Evolutionary conservation across 805 yeast genomes (phyloP).

Genomic region (Saccharomyces cerevisiae): DNA sequence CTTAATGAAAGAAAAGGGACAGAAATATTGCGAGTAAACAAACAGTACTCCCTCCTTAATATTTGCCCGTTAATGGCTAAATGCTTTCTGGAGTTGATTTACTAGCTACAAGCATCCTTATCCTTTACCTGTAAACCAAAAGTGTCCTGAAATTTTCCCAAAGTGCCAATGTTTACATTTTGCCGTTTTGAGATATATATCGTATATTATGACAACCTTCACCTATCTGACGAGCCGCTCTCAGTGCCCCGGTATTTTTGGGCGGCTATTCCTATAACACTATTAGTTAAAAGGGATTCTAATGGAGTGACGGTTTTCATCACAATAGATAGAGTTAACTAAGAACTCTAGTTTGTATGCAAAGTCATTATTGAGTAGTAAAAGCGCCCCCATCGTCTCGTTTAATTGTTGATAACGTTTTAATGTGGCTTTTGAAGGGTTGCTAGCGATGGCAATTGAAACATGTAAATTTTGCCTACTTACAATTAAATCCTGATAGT

Average conservation of each 20-base stretch:
- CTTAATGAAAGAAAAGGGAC: background rate
- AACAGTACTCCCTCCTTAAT: background rate
- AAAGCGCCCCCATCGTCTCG: background rate
- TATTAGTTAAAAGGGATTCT: background rate
- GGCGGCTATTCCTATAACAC: background rate
- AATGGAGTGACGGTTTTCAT: background rate
- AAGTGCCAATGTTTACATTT: background rate
- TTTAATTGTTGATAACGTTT: background rate
- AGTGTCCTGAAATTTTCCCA: background rate
- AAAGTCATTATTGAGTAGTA: background rate
- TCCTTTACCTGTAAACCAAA: background rate
- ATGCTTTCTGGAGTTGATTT: background rate
- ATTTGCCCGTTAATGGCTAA: background rate
- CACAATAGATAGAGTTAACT: background rate
- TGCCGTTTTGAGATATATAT: background rate
- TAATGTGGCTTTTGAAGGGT: background rate
- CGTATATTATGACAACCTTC: background rate
- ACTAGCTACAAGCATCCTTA: background rate
- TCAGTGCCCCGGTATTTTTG: background rate
- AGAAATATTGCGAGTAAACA: background rate
- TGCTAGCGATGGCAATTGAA: background rate
- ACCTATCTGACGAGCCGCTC: background rate
- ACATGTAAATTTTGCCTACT: background rate
- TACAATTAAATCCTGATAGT: background rate
- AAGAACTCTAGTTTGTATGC: background rate